A percentile compares a stretch with the other conserved stretches of the same genome.
These are phyloP conservation scores for Globisporangium rhizosaccharum DNA, from an alignment of 352 stramenopile species.

Conservation along the genomic window DNA sequence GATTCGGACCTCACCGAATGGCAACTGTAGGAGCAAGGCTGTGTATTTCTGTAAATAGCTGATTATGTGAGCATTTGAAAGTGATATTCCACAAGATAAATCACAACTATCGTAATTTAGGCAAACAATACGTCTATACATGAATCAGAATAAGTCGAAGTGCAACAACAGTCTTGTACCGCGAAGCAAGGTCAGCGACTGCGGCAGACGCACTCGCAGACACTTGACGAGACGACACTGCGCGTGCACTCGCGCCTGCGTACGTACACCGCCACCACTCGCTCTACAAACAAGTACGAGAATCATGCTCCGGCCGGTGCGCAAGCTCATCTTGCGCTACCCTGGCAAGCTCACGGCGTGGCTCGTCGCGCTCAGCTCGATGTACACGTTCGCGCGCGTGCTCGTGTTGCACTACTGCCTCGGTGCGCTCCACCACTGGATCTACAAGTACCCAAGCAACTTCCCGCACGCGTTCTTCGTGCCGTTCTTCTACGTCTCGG, in stretches of 20 bases:
- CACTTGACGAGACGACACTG: no score
- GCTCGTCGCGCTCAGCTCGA: constrained; percentile 45
- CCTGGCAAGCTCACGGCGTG: constrained; percentile 39
- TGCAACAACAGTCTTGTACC: not conserved
- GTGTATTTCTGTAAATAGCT: no score
- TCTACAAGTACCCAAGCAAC: constrained; percentile 46
- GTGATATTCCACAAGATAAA: no score
- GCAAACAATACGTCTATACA: no score
- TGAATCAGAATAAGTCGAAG: not conserved
- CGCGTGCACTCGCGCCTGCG: no score
- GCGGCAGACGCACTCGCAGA: no score
- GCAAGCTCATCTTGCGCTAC: constrained; percentile 63
- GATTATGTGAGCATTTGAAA: no score
- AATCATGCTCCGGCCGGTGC: constrained; percentile 19
- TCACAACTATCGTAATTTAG: no score
- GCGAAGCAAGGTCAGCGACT: no score
- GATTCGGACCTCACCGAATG: no score
- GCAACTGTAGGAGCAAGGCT: no score
- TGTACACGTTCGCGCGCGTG: constrained; percentile 72
- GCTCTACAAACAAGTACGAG: not conserved
- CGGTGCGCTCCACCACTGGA: constrained; percentile 41
- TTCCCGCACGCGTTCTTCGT: constrained; percentile 52
- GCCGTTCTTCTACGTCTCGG: constrained; percentile 44
- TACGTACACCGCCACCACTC: not conserved
- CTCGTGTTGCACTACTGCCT: constrained; percentile 47